These are phyloP conservation scores for Chalciporus piperatus DNA, from an alignment of 768 basidiomycete genomes.

Conservation along the genomic window DNA sequence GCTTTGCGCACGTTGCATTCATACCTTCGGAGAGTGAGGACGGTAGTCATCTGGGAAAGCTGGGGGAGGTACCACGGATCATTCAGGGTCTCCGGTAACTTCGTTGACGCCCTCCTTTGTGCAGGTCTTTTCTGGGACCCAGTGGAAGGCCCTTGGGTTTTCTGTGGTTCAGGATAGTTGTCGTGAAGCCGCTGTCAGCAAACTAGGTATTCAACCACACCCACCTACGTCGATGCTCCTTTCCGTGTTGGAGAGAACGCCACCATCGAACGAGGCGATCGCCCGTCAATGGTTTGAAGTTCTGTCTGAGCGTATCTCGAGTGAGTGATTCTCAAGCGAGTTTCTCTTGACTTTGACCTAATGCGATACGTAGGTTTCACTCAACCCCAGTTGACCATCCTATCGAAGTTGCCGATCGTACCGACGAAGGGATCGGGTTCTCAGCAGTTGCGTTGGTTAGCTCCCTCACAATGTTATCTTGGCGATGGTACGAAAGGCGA, in stretches of 20 bases:
- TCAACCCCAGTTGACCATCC: conserved; percentile 46
- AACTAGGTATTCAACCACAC: conserved; percentile 67
- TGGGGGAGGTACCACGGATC: conserved; percentile 55
- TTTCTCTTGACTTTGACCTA: too few species aligned
- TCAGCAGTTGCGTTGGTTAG: conserved; percentile 42
- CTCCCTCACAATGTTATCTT: conserved; percentile 71
- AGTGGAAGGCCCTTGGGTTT: conserved; percentile 79
- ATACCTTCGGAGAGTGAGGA: conserved; percentile 67
- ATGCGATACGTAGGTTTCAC: conserved; percentile 49
- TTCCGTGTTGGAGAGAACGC: conserved; percentile 52
- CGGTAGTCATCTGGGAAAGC: conserved; percentile 54
- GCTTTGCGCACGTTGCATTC: conserved; percentile 63
- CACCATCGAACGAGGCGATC: conserved; percentile 50
- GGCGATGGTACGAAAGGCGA: conserved; percentile 48
- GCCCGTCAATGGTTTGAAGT: conserved; percentile 69
- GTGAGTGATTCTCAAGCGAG: conserved; percentile 34
- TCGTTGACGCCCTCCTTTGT: background rate
- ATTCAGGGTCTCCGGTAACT: background rate
- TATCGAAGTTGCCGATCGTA: conserved; percentile 65
- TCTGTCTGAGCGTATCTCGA: conserved; percentile 58
- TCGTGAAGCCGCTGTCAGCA: conserved; percentile 50
- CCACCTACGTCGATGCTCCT: conserved; percentile 65
- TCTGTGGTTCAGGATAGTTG: conserved; percentile 55
- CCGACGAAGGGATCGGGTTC: conserved; percentile 45
- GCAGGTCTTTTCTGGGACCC: conserved; percentile 67